A percentile compares a stretch with the other conserved stretches of the same genome.
These are phyloP conservation scores for Arxiozyma bovina DNA, from an alignment of 1,139 yeast genomes.

Conservation along the genomic window DNA sequence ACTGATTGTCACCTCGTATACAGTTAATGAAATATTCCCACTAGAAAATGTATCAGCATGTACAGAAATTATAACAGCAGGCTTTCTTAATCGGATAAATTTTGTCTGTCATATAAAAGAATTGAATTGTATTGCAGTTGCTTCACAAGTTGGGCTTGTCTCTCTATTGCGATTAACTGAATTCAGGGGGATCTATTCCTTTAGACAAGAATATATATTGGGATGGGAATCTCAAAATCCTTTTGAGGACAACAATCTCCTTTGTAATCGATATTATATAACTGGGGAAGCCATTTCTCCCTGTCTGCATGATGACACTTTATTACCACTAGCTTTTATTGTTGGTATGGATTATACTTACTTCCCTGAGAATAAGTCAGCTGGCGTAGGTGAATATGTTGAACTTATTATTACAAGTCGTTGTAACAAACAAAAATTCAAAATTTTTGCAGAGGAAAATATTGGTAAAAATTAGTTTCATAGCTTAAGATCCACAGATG, in stretches of 20 bases:
- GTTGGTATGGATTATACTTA: conserved; percentile 18
- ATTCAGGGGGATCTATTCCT: conserved; percentile 45
- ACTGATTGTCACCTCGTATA: conserved; percentile 40
- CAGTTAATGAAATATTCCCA: conserved; percentile 35
- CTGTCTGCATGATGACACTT: conserved; percentile 16
- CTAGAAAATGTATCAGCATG: conserved; percentile 27
- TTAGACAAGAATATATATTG: conserved; percentile 37
- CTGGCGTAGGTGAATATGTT: conserved; percentile 10
- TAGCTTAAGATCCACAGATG: neutral
- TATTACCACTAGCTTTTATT: conserved; percentile 14
- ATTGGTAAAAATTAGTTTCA: neutral
- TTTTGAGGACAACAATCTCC: neutral
- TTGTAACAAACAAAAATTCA: conserved; percentile 6
- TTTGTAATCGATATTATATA: neutral
- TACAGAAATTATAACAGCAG: conserved; percentile 27
- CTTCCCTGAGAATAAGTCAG: conserved; percentile 10
- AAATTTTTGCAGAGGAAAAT: conserved; percentile 4
- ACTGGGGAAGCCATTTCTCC: neutral
- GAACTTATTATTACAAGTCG: conserved; percentile 10
- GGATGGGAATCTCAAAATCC: conserved; percentile 22
- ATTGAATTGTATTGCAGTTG: conserved; percentile 44
- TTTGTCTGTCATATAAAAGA: conserved; percentile 43
- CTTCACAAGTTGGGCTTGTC: conserved; percentile 46
- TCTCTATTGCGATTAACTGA: conserved; percentile 45
- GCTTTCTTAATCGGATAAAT: conserved; percentile 37